phyloP scores from a whole-genome alignment of 208 protist genomes.

The Acanthamoeba castellanii region DNA sequence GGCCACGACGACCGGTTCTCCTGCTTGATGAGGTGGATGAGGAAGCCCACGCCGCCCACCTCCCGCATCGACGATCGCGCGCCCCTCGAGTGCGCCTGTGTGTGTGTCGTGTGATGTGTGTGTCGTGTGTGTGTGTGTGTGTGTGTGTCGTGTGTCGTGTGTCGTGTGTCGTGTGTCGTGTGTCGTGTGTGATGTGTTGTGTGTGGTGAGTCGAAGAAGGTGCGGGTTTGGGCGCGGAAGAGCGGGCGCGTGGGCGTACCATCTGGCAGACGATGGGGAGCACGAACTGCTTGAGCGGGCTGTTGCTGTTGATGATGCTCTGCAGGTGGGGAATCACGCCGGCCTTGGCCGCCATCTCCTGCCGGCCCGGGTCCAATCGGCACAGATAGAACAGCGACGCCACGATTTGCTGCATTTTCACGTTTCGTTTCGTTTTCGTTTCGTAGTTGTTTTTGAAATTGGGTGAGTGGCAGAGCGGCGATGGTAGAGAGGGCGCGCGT shows the following conservation, averaged over 20 bases:
- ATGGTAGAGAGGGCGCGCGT: too few species aligned
- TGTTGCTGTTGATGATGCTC: slow-evolving; percentile 84
- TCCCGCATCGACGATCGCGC: slow-evolving; percentile 16
- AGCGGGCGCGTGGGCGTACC: not conserved
- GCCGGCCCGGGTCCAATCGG: slow-evolving; percentile 86
- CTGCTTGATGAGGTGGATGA: slow-evolving; percentile 53
- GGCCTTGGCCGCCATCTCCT: slow-evolving; percentile 87
- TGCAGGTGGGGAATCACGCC: slow-evolving; percentile 88
- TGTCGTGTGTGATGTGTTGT: too few species aligned
- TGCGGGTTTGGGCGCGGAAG: not conserved
- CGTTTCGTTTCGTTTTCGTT: too few species aligned
- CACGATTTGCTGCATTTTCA: slow-evolving; percentile 87
- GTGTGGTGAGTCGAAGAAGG: not conserved
- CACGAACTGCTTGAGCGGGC: slow-evolving; percentile 86
- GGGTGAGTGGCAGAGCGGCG: too few species aligned
- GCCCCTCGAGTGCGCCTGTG: slow-evolving; percentile 17
- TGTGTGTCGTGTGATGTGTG: too few species aligned
- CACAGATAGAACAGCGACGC: slow-evolving; percentile 88
- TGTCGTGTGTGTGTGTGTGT: too few species aligned
- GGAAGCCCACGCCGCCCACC: slow-evolving; percentile 12
- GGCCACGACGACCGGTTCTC: slow-evolving; percentile 55
- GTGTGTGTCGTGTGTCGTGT: too few species aligned
- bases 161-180: too few species aligned
- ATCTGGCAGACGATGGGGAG: slow-evolving; percentile 85
- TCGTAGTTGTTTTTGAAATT: too few species aligned